These are phyloP conservation scores for Thraustotheca clavata DNA, from an alignment of 352 stramenopile genomes.

Conservation along the genomic window DNA sequence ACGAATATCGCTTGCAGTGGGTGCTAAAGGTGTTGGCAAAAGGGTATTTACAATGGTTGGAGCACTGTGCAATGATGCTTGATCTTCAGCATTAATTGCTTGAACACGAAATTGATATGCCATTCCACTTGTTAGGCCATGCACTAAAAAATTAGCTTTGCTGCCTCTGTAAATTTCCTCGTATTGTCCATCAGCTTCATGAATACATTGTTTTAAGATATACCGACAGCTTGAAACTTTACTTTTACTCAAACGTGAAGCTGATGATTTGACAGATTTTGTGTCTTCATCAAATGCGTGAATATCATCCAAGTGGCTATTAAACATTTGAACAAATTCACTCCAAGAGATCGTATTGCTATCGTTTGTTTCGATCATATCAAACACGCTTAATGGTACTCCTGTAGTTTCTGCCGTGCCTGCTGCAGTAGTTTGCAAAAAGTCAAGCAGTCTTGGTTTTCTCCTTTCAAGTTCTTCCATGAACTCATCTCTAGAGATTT, in stretches of 20 bases:
- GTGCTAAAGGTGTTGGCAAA: constrained; percentile 53
- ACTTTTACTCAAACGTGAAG: constrained; percentile 16
- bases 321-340: constrained; percentile 76
- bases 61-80: constrained; percentile 58
- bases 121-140: constrained; percentile 65
- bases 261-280: constrained; percentile 15
- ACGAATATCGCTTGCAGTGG: constrained; percentile 29
- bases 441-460: constrained; percentile 62
- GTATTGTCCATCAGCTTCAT: constrained; percentile 72
- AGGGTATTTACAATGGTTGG: constrained; percentile 78
- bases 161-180: constrained; percentile 77
- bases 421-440: constrained; percentile 48
- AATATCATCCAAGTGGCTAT: constrained; percentile 40
- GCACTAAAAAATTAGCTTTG: constrained; percentile 57
- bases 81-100: constrained; percentile 66
- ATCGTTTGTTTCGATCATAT: constrained; percentile 85
- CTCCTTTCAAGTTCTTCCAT: constrained; percentile 77
- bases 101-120: constrained; percentile 88
- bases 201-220: constrained; percentile 80
- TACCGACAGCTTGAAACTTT: constrained; percentile 36
- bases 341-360: constrained; percentile 82
- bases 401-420: constrained; percentile 10
- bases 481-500: constrained; percentile 75
- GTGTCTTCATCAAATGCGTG: constrained; percentile 22
- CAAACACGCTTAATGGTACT: constrained; percentile 67